Conservation (phyloP, 352 stramenopile genomes). For the Thalassiosira mediterranea region DNA sequence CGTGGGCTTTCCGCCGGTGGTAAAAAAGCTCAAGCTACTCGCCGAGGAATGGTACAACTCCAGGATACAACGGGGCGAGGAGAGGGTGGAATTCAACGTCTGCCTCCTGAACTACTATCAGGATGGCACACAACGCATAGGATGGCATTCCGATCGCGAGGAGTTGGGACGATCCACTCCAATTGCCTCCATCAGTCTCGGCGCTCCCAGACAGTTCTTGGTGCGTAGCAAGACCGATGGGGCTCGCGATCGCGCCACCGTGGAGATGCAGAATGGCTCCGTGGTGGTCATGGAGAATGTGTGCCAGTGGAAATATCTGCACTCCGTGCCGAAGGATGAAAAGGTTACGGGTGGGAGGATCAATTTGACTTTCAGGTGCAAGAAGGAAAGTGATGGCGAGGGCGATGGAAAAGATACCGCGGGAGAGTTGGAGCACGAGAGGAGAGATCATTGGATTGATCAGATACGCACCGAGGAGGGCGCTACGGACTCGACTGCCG, state of each 20-base stretch:
- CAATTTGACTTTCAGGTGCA: slow-evolving; percentile 78
- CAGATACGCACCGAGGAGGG: slow-evolving; percentile 28
- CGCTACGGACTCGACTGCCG: slow-evolving; percentile 40
- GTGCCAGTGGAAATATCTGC: slow-evolving; percentile 68
- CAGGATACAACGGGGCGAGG: slow-evolving; percentile 6
- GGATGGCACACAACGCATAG: slow-evolving; percentile 62
- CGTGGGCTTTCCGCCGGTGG: slow-evolving; percentile 24
- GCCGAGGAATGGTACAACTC: slow-evolving; percentile 57
- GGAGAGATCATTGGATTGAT: slow-evolving; percentile 62
- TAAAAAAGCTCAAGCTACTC: slow-evolving; percentile 31
- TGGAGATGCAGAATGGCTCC: slow-evolving; percentile 56
- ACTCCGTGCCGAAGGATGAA: slow-evolving; percentile 59
- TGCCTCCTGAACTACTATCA: slow-evolving; percentile 79
- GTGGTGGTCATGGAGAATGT: slow-evolving; percentile 72
- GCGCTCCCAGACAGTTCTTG: slow-evolving; percentile 56
- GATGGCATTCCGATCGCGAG: slow-evolving; percentile 76
- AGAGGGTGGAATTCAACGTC: slow-evolving; percentile 67
- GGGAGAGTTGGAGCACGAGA: slow-evolving; percentile 63
- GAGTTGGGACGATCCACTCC: slow-evolving; percentile 67
- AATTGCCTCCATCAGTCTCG: slow-evolving; percentile 66
- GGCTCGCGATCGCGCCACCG: slow-evolving; percentile 36
- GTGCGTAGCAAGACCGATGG: slow-evolving; percentile 62
- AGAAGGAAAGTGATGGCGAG: slow-evolving; percentile 26
- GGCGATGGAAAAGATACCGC: slow-evolving; percentile 16
- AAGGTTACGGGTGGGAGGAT: slow-evolving; percentile 55